These are phyloP conservation scores for Aschersonia sp. DNA, from an alignment of 2,329 filamentous ascomycete species.

Conservation along the genomic window DNA sequence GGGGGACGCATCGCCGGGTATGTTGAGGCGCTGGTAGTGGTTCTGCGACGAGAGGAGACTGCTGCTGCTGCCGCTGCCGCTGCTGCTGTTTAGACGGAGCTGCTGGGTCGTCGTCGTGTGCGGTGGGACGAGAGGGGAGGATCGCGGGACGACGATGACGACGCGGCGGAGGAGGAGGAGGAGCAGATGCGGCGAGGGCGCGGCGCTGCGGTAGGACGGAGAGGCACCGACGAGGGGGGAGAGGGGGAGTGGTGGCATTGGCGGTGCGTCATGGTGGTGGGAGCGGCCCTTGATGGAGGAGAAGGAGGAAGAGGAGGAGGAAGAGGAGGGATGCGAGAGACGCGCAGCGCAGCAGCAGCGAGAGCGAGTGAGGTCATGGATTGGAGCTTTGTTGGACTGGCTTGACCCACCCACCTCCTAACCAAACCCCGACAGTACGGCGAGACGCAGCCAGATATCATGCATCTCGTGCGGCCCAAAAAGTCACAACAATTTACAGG, in stretches of 20 bases:
- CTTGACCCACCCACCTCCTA: too few relatives aligned
- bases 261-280: not conserved
- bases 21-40: conserved; percentile 70
- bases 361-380: too few relatives aligned
- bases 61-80: not conserved
- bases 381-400: too few relatives aligned
- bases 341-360: too few relatives aligned
- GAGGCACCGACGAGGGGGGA: not conserved
- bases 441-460: too few relatives aligned
- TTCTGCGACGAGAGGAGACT: conserved; percentile 20
- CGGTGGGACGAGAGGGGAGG: too few relatives aligned
- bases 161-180: conserved; percentile 2
- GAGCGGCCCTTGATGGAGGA: conserved; percentile 5
- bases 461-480: too few relatives aligned
- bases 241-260: not conserved
- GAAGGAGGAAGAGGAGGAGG: conserved; percentile 9
- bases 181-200: not conserved
- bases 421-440: too few relatives aligned
- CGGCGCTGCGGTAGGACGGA: too few relatives aligned
- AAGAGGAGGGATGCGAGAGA: not conserved
- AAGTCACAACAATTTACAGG: too few relatives aligned
- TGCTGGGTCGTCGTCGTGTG: too few relatives aligned
- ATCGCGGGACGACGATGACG: conserved; percentile 2
- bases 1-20: conserved; percentile 54
- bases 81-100: not conserved